Conservation (phyloP, 2,329 filamentous ascomycete species). For the Parastagonospora nodorum region DNA sequence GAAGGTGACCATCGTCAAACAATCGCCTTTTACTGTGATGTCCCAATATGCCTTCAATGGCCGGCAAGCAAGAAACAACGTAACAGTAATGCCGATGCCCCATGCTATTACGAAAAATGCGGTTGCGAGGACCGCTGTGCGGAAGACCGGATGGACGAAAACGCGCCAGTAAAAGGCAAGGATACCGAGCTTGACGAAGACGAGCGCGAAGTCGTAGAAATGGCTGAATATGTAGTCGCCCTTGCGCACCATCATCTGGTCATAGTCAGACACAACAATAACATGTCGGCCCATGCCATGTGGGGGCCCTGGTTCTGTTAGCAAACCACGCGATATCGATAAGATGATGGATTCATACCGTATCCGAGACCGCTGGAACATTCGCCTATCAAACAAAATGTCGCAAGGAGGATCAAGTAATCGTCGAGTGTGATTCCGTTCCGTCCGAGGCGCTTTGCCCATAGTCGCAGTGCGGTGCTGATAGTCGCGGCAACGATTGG, state of each 20-base stretch:
- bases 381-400: constrained; percentile 37
- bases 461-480: constrained; percentile 33
- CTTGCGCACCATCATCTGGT: constrained; percentile 39
- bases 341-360: constrained; percentile 16
- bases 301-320: constrained; percentile 31
- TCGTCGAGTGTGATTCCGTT: constrained; percentile 42
- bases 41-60: constrained; percentile 41
- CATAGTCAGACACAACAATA: constrained; percentile 29
- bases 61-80: constrained; percentile 33
- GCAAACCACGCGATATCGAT: neutral
- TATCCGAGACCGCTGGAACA: constrained; percentile 35
- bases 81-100: constrained; percentile 41
- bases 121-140: constrained; percentile 34
- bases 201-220: constrained; percentile 41
- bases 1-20: constrained; percentile 35
- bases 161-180: constrained; percentile 42
- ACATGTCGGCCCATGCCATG: constrained; percentile 43
- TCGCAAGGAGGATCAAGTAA: constrained; percentile 38
- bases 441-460: constrained; percentile 34
- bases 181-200: constrained; percentile 39
- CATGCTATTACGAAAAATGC: constrained; percentile 34
- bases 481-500: constrained; percentile 34
- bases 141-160: constrained; percentile 37
- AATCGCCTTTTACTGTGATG: constrained; percentile 28
- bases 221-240: constrained; percentile 44